Base-by-base conservation (phyloP, 306 rosid genomes). In the Pueraria montana region DNA sequence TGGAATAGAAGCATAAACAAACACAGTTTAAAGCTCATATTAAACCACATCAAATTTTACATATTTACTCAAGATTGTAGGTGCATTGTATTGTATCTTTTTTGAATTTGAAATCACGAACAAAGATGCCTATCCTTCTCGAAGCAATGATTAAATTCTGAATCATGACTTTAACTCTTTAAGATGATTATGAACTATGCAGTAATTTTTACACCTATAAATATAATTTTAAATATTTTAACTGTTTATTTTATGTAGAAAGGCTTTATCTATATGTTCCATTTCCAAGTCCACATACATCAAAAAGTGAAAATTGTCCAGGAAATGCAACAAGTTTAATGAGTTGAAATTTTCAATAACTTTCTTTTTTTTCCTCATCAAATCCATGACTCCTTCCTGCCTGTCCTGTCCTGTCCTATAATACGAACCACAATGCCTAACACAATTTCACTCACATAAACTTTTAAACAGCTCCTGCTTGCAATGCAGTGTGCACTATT, bases 1-100 rank as follows among this genome's bases (percentile, higher is more conserved):
- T 30, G 24, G 71, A 64, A 34, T n/a, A 52, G 62, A 73, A 76
- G 55, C n/a, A 59, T 61, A 80, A 26, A n/a, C 36, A 83, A 74
- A 43, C 40, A 65, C 11, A 59, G 49, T 21, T 43, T 16, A 66
- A 63, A 34, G 56, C 43, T 72, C 11, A 2, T 2, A 62, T 63
- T 63, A 63, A 63, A 30, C 13, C 20, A 72, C 36, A 71, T 7
- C 26, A 43, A 32, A 70, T 70, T 70, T 48, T 4, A 76, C 59
- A 77, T 34, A 11, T 59, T 21, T 2, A 69, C 58, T 32, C 79
- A 58, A 68, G 43, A 61, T 36, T n/a, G 30, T n/a, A 52, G 13
- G 49, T 52, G 77, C 48, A 42, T 55, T n/a, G 36, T 56, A 56
- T 43, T 8, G 16, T 53, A 52, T 68, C 30, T 53, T 69, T 55